phyloP scores from a whole-genome alignment of 2,329 filamentous ascomycete genomes.

The Fusarium irregulare region DNA sequence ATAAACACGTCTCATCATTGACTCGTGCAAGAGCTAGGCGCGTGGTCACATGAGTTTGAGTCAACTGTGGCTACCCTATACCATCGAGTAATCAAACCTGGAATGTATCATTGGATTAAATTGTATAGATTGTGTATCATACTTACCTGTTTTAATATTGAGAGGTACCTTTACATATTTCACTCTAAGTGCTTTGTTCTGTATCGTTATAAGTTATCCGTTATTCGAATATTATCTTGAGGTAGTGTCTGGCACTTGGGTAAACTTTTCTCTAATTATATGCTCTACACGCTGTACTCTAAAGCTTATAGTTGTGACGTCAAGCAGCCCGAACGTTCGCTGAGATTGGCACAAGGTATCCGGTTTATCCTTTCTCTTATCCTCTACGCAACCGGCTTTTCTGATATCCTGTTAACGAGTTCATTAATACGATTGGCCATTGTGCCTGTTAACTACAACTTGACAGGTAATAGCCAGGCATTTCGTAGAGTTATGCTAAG shows the following conservation, averaged over 20 bases:
- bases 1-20: constrained; percentile 28
- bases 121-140: not conserved
- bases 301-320: not conserved
- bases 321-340: not conserved
- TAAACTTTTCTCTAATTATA: no score
- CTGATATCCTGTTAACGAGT: no score
- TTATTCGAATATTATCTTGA: no score
- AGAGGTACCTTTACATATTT: no score
- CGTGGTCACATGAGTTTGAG: constrained; percentile 45
- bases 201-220: no score
- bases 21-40: constrained; percentile 32
- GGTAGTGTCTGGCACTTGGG: no score
- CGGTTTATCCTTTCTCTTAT: not conserved
- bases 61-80: constrained; percentile 7
- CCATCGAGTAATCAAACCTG: not conserved
- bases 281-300: not conserved
- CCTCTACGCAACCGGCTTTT: not conserved
- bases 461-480: not conserved
- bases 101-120: not conserved
- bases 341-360: not conserved
- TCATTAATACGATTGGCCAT: no score
- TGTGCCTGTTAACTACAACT: no score
- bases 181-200: no score
- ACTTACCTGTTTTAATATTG: no score
- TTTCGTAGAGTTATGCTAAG: not conserved